Evolutionary conservation across 148 eudicot species (phyloP).

Genomic region (Camellia granthamiana): DNA sequence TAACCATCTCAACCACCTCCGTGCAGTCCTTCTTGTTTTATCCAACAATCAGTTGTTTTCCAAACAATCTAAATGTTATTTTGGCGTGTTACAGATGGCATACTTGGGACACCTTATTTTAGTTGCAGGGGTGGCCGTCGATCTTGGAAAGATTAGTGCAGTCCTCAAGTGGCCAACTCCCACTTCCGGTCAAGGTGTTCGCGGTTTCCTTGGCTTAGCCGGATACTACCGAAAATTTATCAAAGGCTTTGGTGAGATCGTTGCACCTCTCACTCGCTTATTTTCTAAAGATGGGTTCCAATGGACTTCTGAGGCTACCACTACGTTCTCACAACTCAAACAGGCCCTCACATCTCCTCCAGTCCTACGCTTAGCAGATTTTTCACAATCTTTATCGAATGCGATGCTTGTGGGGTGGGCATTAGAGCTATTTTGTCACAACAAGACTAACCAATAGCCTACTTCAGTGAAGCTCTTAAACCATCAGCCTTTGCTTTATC

Average conservation of each 20-base stretch:
- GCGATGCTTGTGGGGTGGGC: background rate
- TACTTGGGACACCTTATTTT: slow-evolving; percentile 5
- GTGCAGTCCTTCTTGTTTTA: background rate
- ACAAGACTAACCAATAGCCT: background rate
- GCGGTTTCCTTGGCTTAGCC: background rate
- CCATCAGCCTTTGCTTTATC: background rate
- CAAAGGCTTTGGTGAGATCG: background rate
- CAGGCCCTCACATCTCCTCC: background rate
- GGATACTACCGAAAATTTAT: too few relatives aligned
- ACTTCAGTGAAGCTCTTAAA: background rate
- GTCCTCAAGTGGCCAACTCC: background rate
- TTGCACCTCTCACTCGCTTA: background rate
- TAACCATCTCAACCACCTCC: background rate
- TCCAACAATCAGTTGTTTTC: background rate
- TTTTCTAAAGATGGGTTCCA: too few relatives aligned
- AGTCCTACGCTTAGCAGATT: background rate
- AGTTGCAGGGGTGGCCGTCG: background rate
- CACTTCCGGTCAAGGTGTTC: background rate
- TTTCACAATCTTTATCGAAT: background rate
- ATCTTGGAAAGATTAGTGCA: background rate
- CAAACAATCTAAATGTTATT: background rate
- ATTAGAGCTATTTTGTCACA: background rate
- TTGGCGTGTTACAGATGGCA: background rate
- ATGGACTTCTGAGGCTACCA: background rate
- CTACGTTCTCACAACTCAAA: background rate